phyloP scores from a whole-genome alignment of 805 yeast genomes.

The Zygosaccharomyces lentus region DNA sequence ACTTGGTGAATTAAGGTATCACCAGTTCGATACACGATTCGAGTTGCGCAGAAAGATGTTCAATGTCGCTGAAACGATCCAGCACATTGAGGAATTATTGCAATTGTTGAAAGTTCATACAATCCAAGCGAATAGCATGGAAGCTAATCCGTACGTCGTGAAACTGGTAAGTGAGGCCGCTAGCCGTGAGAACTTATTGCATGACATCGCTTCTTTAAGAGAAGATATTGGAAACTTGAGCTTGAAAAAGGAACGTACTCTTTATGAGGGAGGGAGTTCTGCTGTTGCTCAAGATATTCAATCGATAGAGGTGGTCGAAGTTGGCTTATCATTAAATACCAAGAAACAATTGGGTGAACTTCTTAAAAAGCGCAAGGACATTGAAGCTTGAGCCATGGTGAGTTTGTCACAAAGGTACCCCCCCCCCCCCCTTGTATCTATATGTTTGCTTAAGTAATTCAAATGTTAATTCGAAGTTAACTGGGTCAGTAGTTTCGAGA shows the following conservation, averaged over 20 bases:
- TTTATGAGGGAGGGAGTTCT: neutral
- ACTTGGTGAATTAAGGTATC: constrained; percentile 19
- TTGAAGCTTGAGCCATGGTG: neutral
- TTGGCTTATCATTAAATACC: constrained; percentile 24
- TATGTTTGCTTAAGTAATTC: neutral
- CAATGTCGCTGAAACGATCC: constrained; percentile 13
- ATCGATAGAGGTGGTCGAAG: constrained; percentile 22
- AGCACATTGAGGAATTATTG: constrained; percentile 18
- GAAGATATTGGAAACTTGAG: constrained; percentile 21
- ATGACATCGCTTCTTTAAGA: constrained; percentile 23
- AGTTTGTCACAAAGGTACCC: neutral
- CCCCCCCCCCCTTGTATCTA: no score
- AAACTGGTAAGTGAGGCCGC: constrained; percentile 18
- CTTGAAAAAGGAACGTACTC: constrained; percentile 2
- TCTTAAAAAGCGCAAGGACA: constrained; percentile 14
- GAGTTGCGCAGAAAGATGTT: constrained; percentile 24
- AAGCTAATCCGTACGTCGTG: constrained; percentile 17
- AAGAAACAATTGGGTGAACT: constrained; percentile 28
- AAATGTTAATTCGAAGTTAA: constrained; percentile 7
- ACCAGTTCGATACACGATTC: constrained; percentile 22
- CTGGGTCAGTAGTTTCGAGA: constrained; percentile 36
- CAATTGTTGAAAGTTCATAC: constrained; percentile 23
- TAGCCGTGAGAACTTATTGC: constrained; percentile 18
- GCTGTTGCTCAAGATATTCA: constrained; percentile 6
- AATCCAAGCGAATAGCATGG: constrained; percentile 11